Conservation (phyloP, 371 early-diverging fungal species). For the Conidiobolus coronatus region DNA sequence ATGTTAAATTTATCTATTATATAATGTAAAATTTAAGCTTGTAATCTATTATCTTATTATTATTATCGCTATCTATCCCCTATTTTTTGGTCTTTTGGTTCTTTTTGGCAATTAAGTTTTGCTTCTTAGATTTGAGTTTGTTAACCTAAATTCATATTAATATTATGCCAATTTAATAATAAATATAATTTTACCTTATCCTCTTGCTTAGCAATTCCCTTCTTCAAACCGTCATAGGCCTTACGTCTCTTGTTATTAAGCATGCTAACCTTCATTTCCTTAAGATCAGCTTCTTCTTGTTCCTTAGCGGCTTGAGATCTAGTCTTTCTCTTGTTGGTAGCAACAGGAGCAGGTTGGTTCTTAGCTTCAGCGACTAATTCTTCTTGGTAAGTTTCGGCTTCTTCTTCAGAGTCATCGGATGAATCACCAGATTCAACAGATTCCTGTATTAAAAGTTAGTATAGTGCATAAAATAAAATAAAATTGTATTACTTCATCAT, state of each 20-base stretch:
- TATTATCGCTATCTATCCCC: too few relatives aligned
- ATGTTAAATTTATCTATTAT: too few relatives aligned
- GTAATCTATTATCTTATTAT: too few relatives aligned
- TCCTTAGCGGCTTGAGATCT: constrained; percentile 14
- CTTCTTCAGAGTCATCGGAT: constrained; percentile 6
- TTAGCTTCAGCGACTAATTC: constrained; percentile 55
- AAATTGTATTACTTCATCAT: constrained; percentile 10
- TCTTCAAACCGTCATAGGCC: constrained; percentile 56
- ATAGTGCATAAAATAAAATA: not conserved
- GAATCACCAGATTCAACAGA: not conserved
- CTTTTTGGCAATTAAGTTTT: too few relatives aligned
- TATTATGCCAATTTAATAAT: too few relatives aligned
- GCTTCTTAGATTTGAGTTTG: too few relatives aligned
- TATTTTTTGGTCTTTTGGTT: too few relatives aligned
- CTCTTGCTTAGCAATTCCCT: constrained; percentile 32
- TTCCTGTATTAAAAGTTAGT: not conserved
- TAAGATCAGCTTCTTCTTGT: constrained; percentile 54
- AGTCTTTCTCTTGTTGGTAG: constrained; percentile 21
- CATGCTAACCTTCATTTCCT: constrained; percentile 77
- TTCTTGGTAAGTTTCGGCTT: constrained; percentile 22
- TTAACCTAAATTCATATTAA: too few relatives aligned
- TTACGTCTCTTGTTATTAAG: constrained; percentile 81
- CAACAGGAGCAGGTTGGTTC: constrained; percentile 47
- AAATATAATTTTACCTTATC: constrained; percentile 23
- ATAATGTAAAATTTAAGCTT: too few relatives aligned